phyloP scores from a whole-genome alignment of 208 protist genomes.

The Acanthamoeba triangularis region DNA sequence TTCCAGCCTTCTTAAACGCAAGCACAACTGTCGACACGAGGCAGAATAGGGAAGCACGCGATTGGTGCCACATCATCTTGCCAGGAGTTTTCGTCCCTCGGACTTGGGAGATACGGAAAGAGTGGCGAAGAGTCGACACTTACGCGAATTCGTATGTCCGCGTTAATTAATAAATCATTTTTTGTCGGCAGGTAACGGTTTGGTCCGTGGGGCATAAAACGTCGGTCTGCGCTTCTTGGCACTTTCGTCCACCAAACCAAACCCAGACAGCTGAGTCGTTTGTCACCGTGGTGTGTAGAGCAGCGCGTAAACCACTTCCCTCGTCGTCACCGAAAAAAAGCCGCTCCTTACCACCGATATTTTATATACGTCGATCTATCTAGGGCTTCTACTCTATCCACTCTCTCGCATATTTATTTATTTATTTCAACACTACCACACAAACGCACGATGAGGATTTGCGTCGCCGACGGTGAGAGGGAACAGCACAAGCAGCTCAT shows the following conservation, averaged over 20 bases:
- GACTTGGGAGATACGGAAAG: slow-evolving; percentile 40
- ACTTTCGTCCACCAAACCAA: not conserved
- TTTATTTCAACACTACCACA: not conserved
- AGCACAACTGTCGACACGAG: not conserved
- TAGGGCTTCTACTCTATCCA: not conserved
- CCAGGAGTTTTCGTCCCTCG: not conserved
- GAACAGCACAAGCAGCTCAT: slow-evolving; percentile 77
- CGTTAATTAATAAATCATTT: slow-evolving; percentile 27
- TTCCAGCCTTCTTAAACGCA: not conserved
- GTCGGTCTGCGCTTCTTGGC: not conserved
- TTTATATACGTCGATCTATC: not conserved
- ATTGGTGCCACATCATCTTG: not conserved
- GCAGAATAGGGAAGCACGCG: not conserved
- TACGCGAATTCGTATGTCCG: not conserved
- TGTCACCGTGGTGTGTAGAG: not conserved
- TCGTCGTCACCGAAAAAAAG: not conserved
- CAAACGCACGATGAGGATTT: slow-evolving; percentile 36
- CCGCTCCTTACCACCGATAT: not conserved
- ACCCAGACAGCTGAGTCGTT: not conserved
- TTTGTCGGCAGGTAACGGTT: slow-evolving; percentile 35
- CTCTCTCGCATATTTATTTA: not conserved
- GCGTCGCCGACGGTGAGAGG: slow-evolving; percentile 75
- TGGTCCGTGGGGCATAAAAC: not conserved
- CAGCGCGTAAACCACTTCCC: not conserved
- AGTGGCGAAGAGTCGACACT: not conserved